Percentiles rank a stretch among this genome's conserved stretches.
phyloP scores from a whole-genome alignment of 805 yeast species.

The Wickerhamiella allomyrinae region DNA sequence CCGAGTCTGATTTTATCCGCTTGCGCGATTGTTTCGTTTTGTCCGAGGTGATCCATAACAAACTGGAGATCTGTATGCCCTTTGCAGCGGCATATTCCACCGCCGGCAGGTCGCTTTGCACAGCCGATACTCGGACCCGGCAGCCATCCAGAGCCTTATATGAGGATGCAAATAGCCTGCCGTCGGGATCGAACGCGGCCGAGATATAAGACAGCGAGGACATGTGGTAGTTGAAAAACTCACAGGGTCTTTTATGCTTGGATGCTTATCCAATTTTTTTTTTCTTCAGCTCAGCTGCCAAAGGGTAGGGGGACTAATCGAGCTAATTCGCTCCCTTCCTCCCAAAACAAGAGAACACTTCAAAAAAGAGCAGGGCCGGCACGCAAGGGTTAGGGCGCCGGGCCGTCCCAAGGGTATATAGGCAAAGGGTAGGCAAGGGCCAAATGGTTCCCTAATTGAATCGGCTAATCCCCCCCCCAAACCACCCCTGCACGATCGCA shows the following conservation, averaged over 20 bases:
- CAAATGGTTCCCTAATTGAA: too few relatives aligned
- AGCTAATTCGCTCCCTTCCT: background rate
- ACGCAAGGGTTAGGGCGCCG: background rate
- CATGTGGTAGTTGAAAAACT: background rate
- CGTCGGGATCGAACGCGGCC: slow-evolving; percentile 42
- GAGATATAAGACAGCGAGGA: slow-evolving; percentile 12
- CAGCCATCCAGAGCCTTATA: slow-evolving; percentile 58
- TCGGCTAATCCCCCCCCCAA: background rate
- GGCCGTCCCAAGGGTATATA: background rate
- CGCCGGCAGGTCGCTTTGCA: slow-evolving; percentile 29
- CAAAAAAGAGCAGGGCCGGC: too few relatives aligned
- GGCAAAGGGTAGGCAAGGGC: background rate
- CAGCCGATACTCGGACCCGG: slow-evolving; percentile 48
- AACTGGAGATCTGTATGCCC: slow-evolving; percentile 33
- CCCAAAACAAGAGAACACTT: too few relatives aligned
- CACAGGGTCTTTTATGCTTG: too few relatives aligned
- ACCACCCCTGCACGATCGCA: background rate
- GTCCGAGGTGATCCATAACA: slow-evolving; percentile 33
- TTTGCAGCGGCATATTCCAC: slow-evolving; percentile 40
- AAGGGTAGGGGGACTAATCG: background rate
- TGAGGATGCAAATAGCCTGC: slow-evolving; percentile 50
- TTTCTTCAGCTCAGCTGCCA: background rate
- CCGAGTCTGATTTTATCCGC: slow-evolving; percentile 23
- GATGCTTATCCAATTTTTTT: background rate
- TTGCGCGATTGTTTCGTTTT: slow-evolving; percentile 21